Base-by-base conservation (phyloP, 2,329 filamentous ascomycete genomes). In the Stagonosporopsis tanaceti region DNA sequence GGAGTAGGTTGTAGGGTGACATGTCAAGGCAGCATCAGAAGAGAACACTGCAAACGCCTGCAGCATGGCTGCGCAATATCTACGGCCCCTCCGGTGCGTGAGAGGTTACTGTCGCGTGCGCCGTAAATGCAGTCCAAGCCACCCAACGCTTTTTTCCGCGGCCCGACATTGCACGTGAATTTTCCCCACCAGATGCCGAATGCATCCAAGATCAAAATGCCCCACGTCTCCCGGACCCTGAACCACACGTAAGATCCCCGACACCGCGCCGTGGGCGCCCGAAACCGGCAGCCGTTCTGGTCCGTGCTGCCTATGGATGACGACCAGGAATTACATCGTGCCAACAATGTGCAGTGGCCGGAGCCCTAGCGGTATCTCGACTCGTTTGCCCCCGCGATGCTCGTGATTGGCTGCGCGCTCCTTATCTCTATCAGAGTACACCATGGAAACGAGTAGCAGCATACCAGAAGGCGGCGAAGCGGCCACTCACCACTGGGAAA, bases 401-500 rank as follows among this genome's bases (percentile, higher is more conserved):
- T 50, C 15, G 47, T 55, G 51, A 75, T 75, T 75, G 71, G 72
- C 61, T 60, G 50, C 37, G 34, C 44, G 4, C 34, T 58, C 63
- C 71, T 75, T 75, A 75, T 75, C 72, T 72, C 67, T 66, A 51
- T 59, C 47, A 63, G 40, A 56, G 61, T 65, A 74, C 71, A 74
- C 69, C 66, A 75, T 63, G 62, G 68, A 71, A 61, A 71, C 69
- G 65, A 63, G 68, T 67, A 61, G 62, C 59, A 59, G 55, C 54
- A 66, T 60, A 65, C 64, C 59, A 62, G 42, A 61, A 57, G 53
- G 61, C 61, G 45, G 50, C 58, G 56, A 53, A 38, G 48, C 47
- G 52, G 45, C 66, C 54, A 62, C 65, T 58, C 66, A 63, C 72
- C 71, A 72, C 65, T 72, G 59, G 62, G 59, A 65, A 93, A 46